Evolutionary conservation across 202 grass and related monocot species (phyloP).

Genomic region (Carex sylvatica): DNA sequence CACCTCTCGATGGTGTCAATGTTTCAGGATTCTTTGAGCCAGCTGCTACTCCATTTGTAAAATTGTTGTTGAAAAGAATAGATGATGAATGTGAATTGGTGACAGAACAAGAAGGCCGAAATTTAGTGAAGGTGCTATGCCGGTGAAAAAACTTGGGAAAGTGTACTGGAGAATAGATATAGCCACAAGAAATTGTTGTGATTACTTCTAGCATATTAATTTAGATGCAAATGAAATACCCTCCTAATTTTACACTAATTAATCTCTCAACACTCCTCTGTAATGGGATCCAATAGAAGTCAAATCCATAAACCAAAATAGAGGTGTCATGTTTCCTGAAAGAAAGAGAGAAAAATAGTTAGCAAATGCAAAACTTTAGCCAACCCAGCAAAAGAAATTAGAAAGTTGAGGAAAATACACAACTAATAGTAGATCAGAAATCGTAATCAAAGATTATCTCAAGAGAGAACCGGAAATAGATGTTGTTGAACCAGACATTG

Average conservation of each 20-base stretch:
- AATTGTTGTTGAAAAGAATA: conserved; percentile 35
- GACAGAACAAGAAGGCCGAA: conserved; percentile 31
- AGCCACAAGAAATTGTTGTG: not conserved
- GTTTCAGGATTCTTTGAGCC: conserved; percentile 35
- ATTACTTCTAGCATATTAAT: conserved; percentile 7
- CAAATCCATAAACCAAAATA: not conserved
- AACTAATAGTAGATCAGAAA: not conserved
- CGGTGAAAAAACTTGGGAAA: not conserved
- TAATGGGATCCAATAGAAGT: not conserved
- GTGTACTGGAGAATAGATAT: conserved; percentile 10
- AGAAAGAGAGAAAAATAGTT: not conserved
- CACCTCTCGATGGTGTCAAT: conserved; percentile 38
- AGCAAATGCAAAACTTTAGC: not conserved
- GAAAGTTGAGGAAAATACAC: not conserved
- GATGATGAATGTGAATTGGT: conserved; percentile 35
- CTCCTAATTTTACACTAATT: not conserved
- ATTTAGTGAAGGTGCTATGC: conserved; percentile 25
- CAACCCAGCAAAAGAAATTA: not conserved
- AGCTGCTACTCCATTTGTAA: not conserved
- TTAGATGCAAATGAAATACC: not conserved
- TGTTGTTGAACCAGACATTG: not conserved
- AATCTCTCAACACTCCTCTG: not conserved
- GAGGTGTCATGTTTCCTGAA: not conserved
- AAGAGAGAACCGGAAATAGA: not conserved
- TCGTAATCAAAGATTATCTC: not conserved